Percentiles rank a stretch among this genome's conserved stretches.
These are phyloP conservation scores for Panus rudis DNA, from an alignment of 768 basidiomycete genomes.

Conservation along the genomic window DNA sequence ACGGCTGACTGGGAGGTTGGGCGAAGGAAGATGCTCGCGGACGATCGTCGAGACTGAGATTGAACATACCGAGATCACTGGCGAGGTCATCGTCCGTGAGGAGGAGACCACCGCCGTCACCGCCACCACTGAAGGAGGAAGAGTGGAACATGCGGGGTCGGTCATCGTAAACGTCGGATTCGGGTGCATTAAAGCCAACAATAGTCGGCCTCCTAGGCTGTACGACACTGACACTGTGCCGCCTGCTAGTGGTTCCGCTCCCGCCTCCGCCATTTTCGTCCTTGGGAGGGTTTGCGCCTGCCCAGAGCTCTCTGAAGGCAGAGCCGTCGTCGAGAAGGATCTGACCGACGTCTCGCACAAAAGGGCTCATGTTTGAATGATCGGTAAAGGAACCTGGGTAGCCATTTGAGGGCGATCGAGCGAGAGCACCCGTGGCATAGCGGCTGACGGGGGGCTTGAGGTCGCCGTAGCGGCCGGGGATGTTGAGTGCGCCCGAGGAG, in stretches of 20 bases:
- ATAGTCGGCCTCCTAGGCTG: constrained; percentile 63
- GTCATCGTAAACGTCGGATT: constrained; percentile 38
- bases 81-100: constrained; percentile 79
- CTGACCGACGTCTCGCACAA: constrained; percentile 76
- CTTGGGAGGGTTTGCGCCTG: constrained; percentile 55
- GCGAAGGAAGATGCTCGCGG: constrained; percentile 35
- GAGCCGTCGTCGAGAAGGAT: constrained; percentile 70
- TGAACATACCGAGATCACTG: constrained; percentile 58
- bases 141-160: constrained; percentile 27
- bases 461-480: constrained; percentile 51
- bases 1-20: constrained; percentile 58
- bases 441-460: constrained; percentile 60
- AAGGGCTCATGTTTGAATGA: constrained; percentile 77
- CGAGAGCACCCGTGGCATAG: constrained; percentile 53
- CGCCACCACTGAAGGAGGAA: constrained; percentile 21
- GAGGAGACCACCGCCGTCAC: constrained; percentile 53
- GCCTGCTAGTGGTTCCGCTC: constrained; percentile 75
- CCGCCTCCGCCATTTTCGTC: constrained; percentile 58
- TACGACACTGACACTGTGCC: constrained; percentile 80
- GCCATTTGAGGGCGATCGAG: constrained; percentile 49
- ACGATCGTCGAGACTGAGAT: constrained; percentile 40
- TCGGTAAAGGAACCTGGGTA: constrained; percentile 43
- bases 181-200: constrained; percentile 63
- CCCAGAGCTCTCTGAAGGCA: constrained; percentile 70
- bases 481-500: constrained; percentile 36